phyloP scores from a whole-genome alignment of 345 rosid species.

The Gossypium australe region DNA sequence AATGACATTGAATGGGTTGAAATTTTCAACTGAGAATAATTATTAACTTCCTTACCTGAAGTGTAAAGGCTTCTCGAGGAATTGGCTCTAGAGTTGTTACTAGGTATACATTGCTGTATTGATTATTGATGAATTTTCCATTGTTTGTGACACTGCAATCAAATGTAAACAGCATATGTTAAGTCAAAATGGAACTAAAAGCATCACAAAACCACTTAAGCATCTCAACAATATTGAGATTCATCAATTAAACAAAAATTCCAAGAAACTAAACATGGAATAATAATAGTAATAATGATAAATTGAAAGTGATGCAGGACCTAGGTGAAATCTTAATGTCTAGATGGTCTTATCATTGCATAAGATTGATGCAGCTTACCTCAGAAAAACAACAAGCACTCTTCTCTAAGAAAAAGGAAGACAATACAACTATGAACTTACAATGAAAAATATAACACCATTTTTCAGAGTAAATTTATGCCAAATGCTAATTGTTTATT shows the following conservation, averaged over 20 bases:
- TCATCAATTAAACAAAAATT: neutral
- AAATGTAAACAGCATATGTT: conserved; percentile 5
- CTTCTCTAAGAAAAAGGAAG: neutral
- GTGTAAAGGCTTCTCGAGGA: conserved; percentile 83
- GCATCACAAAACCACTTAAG: conserved; percentile 5
- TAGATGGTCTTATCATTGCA: neutral
- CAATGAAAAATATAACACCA: neutral
- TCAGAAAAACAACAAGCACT: neutral
- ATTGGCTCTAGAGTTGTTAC: conserved; percentile 75
- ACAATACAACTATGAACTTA: neutral
- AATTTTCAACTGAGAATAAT: neutral
- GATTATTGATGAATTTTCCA: conserved; percentile 84
- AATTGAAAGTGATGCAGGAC: neutral
- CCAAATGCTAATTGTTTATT: neutral
- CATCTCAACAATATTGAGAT: neutral
- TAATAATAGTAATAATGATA: neutral
- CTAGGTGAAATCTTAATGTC: neutral
- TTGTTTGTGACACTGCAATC: conserved; percentile 62
- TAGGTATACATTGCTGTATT: conserved; percentile 79
- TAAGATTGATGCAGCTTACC: neutral
- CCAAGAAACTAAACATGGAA: neutral
- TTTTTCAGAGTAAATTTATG: neutral
- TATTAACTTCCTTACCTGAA: conserved; percentile 57
- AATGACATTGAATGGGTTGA: conserved; percentile 2
- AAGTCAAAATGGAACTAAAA: conserved; percentile 6